A percentile compares a stretch with the other conserved stretches of the same genome.
Conservation (phyloP, 2,329 filamentous ascomycete species). For the Trichoderma sp. region DNA sequence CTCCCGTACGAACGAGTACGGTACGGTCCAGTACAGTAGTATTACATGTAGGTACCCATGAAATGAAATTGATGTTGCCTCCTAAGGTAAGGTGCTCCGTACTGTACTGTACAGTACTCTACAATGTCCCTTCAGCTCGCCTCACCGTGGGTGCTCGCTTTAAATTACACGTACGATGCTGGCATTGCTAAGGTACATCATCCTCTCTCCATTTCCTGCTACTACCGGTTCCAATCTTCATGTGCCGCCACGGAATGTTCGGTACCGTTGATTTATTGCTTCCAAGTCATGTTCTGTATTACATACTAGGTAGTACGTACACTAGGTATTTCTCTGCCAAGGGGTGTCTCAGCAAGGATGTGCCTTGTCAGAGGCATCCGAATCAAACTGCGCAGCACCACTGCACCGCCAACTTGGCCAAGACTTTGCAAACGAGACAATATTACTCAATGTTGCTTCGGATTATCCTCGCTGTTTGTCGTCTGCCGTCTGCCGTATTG, state of each 20-base stretch:
- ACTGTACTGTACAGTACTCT: background rate
- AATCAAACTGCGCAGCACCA: background rate
- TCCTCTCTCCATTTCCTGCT: background rate
- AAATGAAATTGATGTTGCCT: too few species aligned
- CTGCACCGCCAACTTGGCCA: background rate
- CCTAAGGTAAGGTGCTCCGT: too few species aligned
- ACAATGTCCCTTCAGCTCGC: background rate
- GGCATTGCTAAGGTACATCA: background rate
- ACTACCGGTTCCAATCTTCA: background rate
- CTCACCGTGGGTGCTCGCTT: background rate
- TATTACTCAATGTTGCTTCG: too few species aligned
- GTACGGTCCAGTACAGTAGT: too few species aligned
- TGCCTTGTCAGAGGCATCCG: background rate
- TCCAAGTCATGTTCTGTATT: background rate
- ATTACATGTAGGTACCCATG: background rate
- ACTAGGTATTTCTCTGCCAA: background rate
- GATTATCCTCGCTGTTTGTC: background rate
- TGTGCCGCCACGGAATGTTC: background rate
- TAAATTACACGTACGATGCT: slow-evolving; percentile 1
- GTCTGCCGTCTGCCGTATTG: background rate
- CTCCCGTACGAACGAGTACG: background rate
- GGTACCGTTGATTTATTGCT: background rate
- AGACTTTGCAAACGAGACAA: background rate
- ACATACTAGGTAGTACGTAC: too few species aligned
- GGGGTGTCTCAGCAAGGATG: background rate